Conservation (phyloP, 352 stramenopile genomes). For the Phytopythium litorale region DNA sequence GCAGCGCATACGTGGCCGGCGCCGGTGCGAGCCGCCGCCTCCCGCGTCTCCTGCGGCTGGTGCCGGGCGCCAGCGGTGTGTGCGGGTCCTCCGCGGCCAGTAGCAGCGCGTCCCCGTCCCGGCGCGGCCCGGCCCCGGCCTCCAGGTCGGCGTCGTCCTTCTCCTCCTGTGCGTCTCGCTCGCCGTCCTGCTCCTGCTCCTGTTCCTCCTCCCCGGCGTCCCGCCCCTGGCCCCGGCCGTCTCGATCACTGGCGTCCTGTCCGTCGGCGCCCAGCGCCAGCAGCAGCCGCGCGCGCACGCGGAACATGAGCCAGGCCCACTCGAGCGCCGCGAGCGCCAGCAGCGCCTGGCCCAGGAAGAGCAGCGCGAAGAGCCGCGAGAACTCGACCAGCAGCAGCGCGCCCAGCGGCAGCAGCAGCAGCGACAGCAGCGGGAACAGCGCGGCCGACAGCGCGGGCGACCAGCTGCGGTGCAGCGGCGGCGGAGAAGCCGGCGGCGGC, state of each 20-base stretch:
- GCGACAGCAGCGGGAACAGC: constrained; percentile 27
- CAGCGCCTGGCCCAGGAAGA: constrained; percentile 35
- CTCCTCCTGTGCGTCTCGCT: not conserved
- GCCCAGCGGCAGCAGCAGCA: constrained; percentile 20
- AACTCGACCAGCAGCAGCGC: constrained; percentile 35
- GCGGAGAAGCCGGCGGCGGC: constrained; percentile 7
- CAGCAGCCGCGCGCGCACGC: constrained; percentile 38
- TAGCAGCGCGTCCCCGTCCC: not conserved
- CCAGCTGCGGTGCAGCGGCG: constrained; percentile 22
- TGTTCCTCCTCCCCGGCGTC: not conserved
- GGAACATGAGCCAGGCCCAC: constrained; percentile 48
- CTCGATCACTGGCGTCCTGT: not conserved
- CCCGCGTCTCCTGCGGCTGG: constrained; percentile 13
- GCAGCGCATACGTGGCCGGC: constrained; percentile 13
- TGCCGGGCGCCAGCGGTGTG: not conserved
- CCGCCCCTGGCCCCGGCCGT: not conserved
- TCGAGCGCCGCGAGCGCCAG: constrained; percentile 38
- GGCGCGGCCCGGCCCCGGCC: not conserved
- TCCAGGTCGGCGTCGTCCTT: not conserved
- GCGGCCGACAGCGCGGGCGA: constrained; percentile 12
- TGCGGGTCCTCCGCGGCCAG: not conserved
- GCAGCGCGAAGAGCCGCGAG: constrained; percentile 30
- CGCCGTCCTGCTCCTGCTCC: not conserved
- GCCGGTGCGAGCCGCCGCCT: not conserved
- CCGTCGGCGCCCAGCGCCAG: constrained; percentile 19